A percentile compares a stretch with the other conserved stretches of the same genome.
These are phyloP conservation scores for Colletotrichum phormii DNA, from an alignment of 2,329 filamentous ascomycete genomes.

Conservation along the genomic window DNA sequence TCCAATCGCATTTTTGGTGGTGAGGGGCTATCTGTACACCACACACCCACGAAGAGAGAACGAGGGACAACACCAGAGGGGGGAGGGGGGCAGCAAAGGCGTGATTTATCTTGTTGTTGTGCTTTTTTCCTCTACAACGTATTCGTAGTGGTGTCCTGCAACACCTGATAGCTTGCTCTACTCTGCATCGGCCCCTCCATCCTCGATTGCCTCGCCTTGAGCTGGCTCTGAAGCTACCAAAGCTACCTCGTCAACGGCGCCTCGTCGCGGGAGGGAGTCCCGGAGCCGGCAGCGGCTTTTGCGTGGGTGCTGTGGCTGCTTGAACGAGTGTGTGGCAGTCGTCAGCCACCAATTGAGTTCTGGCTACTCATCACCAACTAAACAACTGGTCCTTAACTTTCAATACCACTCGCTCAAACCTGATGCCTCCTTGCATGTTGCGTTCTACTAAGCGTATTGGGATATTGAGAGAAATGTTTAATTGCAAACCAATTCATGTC, in stretches of 20 bases:
- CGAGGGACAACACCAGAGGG: background rate
- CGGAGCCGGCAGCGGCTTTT: background rate
- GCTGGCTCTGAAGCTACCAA: background rate
- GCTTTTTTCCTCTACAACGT: background rate
- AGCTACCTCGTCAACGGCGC: background rate
- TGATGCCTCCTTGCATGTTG: background rate
- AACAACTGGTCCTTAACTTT: background rate
- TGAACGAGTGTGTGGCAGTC: background rate
- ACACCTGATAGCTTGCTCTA: slow-evolving; percentile 11
- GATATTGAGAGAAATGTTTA: background rate
- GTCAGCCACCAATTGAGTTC: background rate
- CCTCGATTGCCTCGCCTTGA: background rate
- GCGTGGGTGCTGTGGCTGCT: background rate
- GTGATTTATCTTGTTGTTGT: background rate
- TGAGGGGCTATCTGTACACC: background rate
- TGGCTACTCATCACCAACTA: background rate
- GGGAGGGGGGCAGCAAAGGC: background rate
- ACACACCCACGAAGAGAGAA: background rate
- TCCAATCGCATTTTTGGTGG: background rate
- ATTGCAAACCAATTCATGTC: background rate
- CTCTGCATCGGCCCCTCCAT: background rate
- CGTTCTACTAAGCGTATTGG: background rate
- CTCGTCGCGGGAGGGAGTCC: slow-evolving; percentile 1
- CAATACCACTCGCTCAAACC: background rate
- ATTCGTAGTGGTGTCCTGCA: background rate